Conservation (phyloP, 2,329 filamentous ascomycete species). For the Cordyceps javanica region DNA sequence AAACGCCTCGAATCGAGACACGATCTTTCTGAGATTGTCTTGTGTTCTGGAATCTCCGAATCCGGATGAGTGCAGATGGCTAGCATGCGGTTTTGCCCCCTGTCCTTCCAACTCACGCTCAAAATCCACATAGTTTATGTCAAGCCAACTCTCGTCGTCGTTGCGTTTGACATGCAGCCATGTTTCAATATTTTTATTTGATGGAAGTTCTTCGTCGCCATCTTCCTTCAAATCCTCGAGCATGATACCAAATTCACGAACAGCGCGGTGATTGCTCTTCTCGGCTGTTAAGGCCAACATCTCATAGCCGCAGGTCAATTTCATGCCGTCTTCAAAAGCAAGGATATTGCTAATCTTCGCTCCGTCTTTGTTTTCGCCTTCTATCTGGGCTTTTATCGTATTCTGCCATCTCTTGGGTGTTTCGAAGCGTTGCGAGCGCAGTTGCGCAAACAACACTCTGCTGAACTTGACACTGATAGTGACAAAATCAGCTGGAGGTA, state of each 20-base stretch:
- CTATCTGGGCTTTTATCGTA: constrained; percentile 14
- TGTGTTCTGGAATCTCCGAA: constrained; percentile 64
- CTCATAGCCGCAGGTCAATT: constrained; percentile 83
- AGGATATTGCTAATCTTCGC: constrained; percentile 15
- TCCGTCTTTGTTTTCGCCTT: neutral
- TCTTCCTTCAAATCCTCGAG: constrained; percentile 71
- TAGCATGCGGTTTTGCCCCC: constrained; percentile 26
- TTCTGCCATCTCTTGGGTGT: constrained; percentile 50
- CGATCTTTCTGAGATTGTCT: constrained; percentile 80
- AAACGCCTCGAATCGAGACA: constrained; percentile 88
- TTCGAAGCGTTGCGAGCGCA: constrained; percentile 78
- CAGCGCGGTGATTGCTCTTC: constrained; percentile 60
- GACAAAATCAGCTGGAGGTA: constrained; percentile 74
- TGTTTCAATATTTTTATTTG: constrained; percentile 60
- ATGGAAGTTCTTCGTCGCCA: constrained; percentile 60
- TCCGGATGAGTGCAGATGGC: constrained; percentile 28
- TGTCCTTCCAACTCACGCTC: constrained; percentile 66
- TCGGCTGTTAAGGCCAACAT: constrained; percentile 68
- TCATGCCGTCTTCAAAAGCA: constrained; percentile 73
- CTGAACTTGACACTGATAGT: constrained; percentile 77
- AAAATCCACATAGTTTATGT: constrained; percentile 86
- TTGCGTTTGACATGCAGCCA: constrained; percentile 62
- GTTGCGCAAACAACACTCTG: constrained; percentile 81
- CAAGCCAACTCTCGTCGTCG: constrained; percentile 85
- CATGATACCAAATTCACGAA: constrained; percentile 69